phyloP scores from a whole-genome alignment of 768 basidiomycete species.

The Trametes villosa region DNA sequence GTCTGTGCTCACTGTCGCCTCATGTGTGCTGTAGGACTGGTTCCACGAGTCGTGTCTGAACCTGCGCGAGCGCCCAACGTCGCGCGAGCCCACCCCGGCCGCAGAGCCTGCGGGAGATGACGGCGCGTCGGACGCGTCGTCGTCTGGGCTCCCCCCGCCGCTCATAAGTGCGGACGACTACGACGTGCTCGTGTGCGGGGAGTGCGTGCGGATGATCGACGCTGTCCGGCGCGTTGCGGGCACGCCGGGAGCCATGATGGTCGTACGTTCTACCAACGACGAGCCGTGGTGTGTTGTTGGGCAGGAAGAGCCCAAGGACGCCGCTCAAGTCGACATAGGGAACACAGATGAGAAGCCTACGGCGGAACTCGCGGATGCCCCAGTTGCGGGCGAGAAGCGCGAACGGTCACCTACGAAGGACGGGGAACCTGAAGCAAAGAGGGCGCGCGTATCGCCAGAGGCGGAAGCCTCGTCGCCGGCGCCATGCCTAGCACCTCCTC shows the following conservation, averaged over 20 bases:
- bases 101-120: slow-evolving; percentile 43
- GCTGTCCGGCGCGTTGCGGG: slow-evolving; percentile 68
- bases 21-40: slow-evolving; percentile 67
- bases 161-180: slow-evolving; percentile 72
- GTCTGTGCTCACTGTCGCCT: slow-evolving; percentile 6
- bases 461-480: slow-evolving; percentile 37
- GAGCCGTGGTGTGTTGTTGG: slow-evolving; percentile 60
- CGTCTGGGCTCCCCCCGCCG: slow-evolving; percentile 67
- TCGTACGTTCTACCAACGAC: slow-evolving; percentile 53
- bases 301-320: slow-evolving; percentile 31
- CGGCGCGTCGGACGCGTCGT: slow-evolving; percentile 63
- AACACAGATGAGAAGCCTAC: slow-evolving; percentile 8
- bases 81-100: slow-evolving; percentile 45
- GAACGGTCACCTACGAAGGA: slow-evolving; percentile 34
- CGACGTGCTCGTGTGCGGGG: slow-evolving; percentile 73
- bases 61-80: slow-evolving; percentile 65
- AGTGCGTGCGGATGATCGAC: slow-evolving; percentile 62
- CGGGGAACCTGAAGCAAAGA: slow-evolving; percentile 48
- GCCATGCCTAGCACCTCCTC: slow-evolving; percentile 60
- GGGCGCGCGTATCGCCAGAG: slow-evolving; percentile 46
- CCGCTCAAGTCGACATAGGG: slow-evolving; percentile 34
- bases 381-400: slow-evolving; percentile 47
- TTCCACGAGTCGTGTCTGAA: slow-evolving; percentile 90
- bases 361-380: not conserved
- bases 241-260: slow-evolving; percentile 67